Base-by-base conservation (phyloP, 2,329 filamentous ascomycete genomes). In the Endoconidiophora polonica region DNA sequence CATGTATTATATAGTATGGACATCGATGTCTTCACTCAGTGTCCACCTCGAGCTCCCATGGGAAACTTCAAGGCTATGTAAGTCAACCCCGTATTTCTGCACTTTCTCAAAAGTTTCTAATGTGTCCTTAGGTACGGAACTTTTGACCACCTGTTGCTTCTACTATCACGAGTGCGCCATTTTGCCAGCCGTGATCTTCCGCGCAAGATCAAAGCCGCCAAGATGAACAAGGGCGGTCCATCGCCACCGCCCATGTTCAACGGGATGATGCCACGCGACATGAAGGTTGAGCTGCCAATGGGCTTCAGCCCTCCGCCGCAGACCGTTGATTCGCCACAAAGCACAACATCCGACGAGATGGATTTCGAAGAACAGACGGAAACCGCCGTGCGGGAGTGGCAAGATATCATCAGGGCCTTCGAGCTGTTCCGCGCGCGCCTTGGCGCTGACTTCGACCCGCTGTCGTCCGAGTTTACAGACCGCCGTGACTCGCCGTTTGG, bases 81-180 rank as follows among this genome's bases (percentile, higher is more conserved):
- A 68, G 76, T 64, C 29, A 20, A 18, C 23, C 23, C 14, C 26
- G 26, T 38, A 10, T 26, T 10, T 37, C 14, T 16, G 4, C 18
- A 3, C 22, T 16, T 29, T 24, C 24, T n/a, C 22, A 7, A 14
- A 5, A 41, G 29, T 38, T 10, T 5, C 38, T 44, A 36, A 29
- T 14, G 16, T 6, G 10, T 54, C 62, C 26, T 14, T 49, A 80
- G 90, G 22, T 93, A 90, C 59, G 91, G 87, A 38, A 86, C 86
- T 0, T 86, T 85, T 56, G 91, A 98, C 61, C 86, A 95, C 61
- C 66, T 95, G 3, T 74, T 93, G 42, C 72, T 96, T 3, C 67
- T 96, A 1, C 72, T 95, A 22, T 87, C 79, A 6, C 79, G 91
- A 2, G 69, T 94, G 12, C 76, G 82, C 49, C 78, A 83, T 56